Percentiles rank a stretch among this genome's conserved stretches.
phyloP scores from a whole-genome alignment of 1,139 yeast genomes.

The Magnusiomyces ingens region DNA sequence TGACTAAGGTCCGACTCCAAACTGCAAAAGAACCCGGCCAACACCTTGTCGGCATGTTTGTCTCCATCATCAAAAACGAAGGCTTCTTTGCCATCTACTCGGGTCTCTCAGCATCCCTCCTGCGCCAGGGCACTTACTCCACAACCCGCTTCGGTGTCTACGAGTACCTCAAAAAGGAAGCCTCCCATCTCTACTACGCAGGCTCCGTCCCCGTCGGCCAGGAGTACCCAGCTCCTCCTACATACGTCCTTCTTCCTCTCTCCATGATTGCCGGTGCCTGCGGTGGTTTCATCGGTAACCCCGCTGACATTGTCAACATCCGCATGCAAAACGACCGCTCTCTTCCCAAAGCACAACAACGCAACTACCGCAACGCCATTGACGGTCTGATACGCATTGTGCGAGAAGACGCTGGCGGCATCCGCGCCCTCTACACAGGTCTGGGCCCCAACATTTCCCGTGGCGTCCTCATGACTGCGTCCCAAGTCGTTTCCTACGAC shows the following conservation, averaged over 20 bases:
- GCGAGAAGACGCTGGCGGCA: slow-evolving; percentile 49
- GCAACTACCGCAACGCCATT: slow-evolving; percentile 72
- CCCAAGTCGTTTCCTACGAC: slow-evolving; percentile 86
- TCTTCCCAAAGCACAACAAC: slow-evolving; percentile 54
- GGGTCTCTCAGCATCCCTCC: slow-evolving; percentile 72
- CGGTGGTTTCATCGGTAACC: slow-evolving; percentile 84
- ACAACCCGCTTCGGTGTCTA: slow-evolving; percentile 81
- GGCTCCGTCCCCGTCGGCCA: slow-evolving; percentile 24
- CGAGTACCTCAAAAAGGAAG: slow-evolving; percentile 57
- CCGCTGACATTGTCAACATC: slow-evolving; percentile 80
- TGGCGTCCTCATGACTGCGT: slow-evolving; percentile 84
- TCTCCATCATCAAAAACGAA: slow-evolving; percentile 53
- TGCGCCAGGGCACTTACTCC: slow-evolving; percentile 85
- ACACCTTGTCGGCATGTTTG: slow-evolving; percentile 53
- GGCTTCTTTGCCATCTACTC: slow-evolving; percentile 67
- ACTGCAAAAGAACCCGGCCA: slow-evolving; percentile 56
- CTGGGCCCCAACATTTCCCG: slow-evolving; percentile 69
- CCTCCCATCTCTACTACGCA: slow-evolving; percentile 16
- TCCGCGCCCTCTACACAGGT: slow-evolving; percentile 61
- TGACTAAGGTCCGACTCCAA: slow-evolving; percentile 80
- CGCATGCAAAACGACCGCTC: slow-evolving; percentile 88
- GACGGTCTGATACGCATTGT: slow-evolving; percentile 62
- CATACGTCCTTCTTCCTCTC: slow-evolving; percentile 53
- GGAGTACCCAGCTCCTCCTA: slow-evolving; percentile 31
- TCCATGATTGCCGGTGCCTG: slow-evolving; percentile 79